A percentile compares a stretch with the other conserved stretches of the same genome.
Conservation (phyloP, 1,284 basidiomycete species). For the Ceratobasidium sp. region DNA sequence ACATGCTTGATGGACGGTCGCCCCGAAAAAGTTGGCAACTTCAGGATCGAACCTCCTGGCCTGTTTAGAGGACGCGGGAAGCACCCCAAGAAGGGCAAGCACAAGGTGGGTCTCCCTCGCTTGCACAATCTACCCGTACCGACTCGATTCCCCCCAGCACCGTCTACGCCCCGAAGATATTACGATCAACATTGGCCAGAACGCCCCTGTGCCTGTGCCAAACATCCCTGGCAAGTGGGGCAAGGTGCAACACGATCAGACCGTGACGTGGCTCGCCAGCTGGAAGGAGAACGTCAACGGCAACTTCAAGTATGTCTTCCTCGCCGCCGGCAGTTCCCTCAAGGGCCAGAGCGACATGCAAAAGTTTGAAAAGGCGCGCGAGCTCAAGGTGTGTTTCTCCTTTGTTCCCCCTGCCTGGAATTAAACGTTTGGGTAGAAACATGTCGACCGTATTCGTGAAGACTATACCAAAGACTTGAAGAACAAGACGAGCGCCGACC, state of each 20-base stretch:
- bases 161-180: slow-evolving; percentile 93
- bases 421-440: slow-evolving; percentile 62
- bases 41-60: slow-evolving; percentile 96
- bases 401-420: not conserved
- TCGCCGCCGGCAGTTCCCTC: slow-evolving; percentile 90
- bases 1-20: slow-evolving; percentile 90
- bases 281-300: slow-evolving; percentile 97
- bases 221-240: slow-evolving; percentile 91
- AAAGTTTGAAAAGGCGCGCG: slow-evolving; percentile 96
- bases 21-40: slow-evolving; percentile 98
- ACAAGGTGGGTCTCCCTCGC: slow-evolving; percentile 70
- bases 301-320: slow-evolving; percentile 94
- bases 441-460: slow-evolving; percentile 86
- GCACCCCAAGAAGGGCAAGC: slow-evolving; percentile 95
- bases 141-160: slow-evolving; percentile 56
- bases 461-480: slow-evolving; percentile 87
- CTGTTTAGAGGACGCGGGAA: slow-evolving; percentile 97
- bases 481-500: slow-evolving; percentile 88
- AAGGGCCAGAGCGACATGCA: slow-evolving; percentile 96
- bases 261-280: slow-evolving; percentile 95
- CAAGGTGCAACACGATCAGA: slow-evolving; percentile 84
- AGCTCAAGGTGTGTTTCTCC: slow-evolving; percentile 76
- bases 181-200: slow-evolving; percentile 88
- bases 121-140: slow-evolving; percentile 9
- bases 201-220: slow-evolving; percentile 74